Evolutionary conservation across 75 land plant genomes (phyloP), one percentile per base, ranked within the genome.

Genomic region (Cunninghamia lanceolata): DNA sequence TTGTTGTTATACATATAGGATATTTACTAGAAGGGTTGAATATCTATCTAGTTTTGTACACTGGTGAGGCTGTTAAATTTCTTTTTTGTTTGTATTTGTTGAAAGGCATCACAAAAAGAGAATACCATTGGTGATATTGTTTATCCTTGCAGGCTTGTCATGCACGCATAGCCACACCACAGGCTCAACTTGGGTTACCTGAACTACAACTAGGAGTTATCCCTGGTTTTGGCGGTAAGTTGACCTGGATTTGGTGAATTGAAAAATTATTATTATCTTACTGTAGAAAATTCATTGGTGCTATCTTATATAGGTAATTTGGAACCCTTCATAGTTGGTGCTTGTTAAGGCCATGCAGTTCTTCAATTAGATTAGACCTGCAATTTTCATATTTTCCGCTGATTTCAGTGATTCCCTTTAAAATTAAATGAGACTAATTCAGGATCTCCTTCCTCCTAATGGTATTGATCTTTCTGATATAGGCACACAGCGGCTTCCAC

Each of bases 151-250:
- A 98, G 99, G 96, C 90, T 85, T 98, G 99, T 86, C 99, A 98
- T 95, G 99, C 91, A 14, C 93, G 99, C 40, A 89, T 98, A 86
- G 98, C 95, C 82, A 91, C 99, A 78, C 84, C 99, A 28, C 90
- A 88, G 85, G 94, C 96, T 85, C 96, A 95, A 84, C 87, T 98
- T 38, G 99, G 99, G n/a, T 87, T 98, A 11, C 97, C 99, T 36
- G 99, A 98, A 88, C 99, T 98, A 87, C 96, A 94, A 46, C 93
- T 96, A 84, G 99, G 99, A 78, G 74, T 98, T 75, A 92, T 98
- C 89, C 99, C 99, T 82, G 99, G 99, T 39, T 91, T 94, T 89
- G 99, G 99, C 93, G 99, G 99, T 98, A 89, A 83, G 82, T 80
- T 13, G 13, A 80, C 5, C 42, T 45, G 52, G 14, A 28, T 80